These are phyloP conservation scores for Monotropa hypopitys DNA, from an alignment of 179 eudicot genomes.

Conservation along the genomic window DNA sequence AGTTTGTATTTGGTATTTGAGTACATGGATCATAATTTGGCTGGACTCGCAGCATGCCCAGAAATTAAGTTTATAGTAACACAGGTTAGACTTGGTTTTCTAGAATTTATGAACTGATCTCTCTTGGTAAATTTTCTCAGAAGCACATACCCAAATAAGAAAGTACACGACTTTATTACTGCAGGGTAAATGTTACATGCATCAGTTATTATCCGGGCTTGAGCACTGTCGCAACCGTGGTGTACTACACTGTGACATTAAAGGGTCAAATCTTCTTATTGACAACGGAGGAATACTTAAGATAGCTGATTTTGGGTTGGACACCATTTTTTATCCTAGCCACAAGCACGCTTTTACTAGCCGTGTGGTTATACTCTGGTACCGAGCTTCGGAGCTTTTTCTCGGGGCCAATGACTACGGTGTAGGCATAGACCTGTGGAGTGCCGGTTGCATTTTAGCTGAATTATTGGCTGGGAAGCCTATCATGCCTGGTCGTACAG, in stretches of 20 bases:
- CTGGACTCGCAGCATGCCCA: conserved; percentile 76
- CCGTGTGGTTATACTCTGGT: conserved; percentile 81
- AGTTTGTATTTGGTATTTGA: conserved; percentile 65
- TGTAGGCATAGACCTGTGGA: conserved; percentile 74
- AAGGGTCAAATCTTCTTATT: conserved; percentile 77
- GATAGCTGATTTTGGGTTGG: conserved; percentile 82
- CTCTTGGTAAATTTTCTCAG: neutral
- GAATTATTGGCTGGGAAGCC: conserved; percentile 78
- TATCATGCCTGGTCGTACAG: conserved; percentile 86
- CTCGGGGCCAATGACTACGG: conserved; percentile 77
- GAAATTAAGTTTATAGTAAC: conserved; percentile 52
- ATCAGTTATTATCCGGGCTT: conserved; percentile 66
- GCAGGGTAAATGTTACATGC: conserved; percentile 79
- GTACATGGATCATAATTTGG: conserved; percentile 72
- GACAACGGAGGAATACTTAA: conserved; percentile 56
- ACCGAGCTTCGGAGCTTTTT: conserved; percentile 78
- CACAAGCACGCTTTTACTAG: conserved; percentile 70
- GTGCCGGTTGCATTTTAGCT: conserved; percentile 84
- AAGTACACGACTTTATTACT: conserved; percentile 1
- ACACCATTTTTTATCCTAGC: conserved; percentile 57
- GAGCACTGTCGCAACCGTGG: conserved; percentile 75
- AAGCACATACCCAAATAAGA: neutral
- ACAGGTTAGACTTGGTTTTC: conserved; percentile 24
- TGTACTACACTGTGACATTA: conserved; percentile 81
- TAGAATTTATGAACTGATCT: neutral